Evolutionary conservation across 164 flowering plant species (phyloP), one percentile per base, ranked within the genome.

Genomic region (Vitis cinerea): DNA sequence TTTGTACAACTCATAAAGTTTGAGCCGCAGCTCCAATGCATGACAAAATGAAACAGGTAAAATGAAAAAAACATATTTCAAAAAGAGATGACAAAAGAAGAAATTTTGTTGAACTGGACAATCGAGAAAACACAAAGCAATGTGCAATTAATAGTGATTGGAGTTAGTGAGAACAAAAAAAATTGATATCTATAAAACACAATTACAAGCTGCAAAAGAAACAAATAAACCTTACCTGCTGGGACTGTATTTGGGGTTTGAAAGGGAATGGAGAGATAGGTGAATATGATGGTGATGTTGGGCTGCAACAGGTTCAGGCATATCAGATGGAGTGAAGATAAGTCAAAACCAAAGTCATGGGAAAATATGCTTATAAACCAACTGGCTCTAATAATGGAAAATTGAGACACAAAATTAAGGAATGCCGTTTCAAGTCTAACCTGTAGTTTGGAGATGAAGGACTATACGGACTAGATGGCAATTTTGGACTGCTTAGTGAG

Each of bases 231-330:
- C 57, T 61, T 82, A 96, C 98, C 98, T 96, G 94, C 93, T 92
- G 15, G 99, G 97, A 74, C 97, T 93, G 75, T 90, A 95, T 5
- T 91, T 82, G 65, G 97, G 99, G 68, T 98, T 93, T 59, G 97
- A 87, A 10, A 93, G 97, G 3, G 98, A 93, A 74, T 66, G 98
- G 98, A 71, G 98, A 93, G 12, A 97, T 93, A 8, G 98, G 97
- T n/a, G 98, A 95, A 77, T 93, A 95, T 44, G 98, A 87, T 48
- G 96, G 96, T n/a, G 98, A 91, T 6, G 98, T 91, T 48, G 97
- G 98, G 81, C 98, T 93, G 88, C 79, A 82, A 79, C 15, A 75
- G n/a, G n/a, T 44, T 47, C 10, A 62, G 17, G 11, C 10, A 63
- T 48, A 14, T 60, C 7, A 29, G 48, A 69, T 13, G 16, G 53